Conservation (phyloP, 345 rosid species). For the Acer negundo region DNA sequence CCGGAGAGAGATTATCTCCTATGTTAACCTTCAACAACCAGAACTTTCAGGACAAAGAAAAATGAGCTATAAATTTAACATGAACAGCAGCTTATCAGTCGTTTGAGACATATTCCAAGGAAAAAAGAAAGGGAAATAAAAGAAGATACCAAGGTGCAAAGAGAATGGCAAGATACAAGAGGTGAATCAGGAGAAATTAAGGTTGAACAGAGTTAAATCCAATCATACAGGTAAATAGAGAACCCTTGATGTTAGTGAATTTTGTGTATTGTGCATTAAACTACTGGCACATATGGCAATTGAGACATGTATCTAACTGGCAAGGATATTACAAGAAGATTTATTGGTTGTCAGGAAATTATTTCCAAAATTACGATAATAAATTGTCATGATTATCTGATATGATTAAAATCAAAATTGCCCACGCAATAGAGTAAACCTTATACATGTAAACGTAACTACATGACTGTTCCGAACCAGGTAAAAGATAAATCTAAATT, state of each 20-base stretch:
- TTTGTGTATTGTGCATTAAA: background rate
- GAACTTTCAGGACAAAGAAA: constrained; percentile 11
- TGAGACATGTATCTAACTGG: background rate
- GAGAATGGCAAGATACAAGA: background rate
- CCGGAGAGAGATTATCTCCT: background rate
- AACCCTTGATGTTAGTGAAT: background rate
- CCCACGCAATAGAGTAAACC: background rate
- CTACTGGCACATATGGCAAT: background rate
- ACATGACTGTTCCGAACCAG: background rate
- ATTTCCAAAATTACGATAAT: background rate
- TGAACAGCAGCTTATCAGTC: background rate
- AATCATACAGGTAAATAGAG: background rate
- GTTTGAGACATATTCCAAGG: background rate
- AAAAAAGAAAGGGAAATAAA: no score
- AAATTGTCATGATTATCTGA: background rate
- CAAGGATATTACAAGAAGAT: background rate
- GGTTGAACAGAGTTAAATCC: background rate
- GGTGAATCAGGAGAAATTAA: background rate
- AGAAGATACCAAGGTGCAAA: background rate
- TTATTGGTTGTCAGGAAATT: background rate
- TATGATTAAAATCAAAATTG: background rate
- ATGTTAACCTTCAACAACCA: background rate
- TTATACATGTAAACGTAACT: background rate
- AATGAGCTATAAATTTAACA: background rate
- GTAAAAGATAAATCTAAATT: no score